These are phyloP conservation scores for Fusarium subtropicale DNA, from an alignment of 2,329 filamentous ascomycete genomes.

Conservation along the genomic window DNA sequence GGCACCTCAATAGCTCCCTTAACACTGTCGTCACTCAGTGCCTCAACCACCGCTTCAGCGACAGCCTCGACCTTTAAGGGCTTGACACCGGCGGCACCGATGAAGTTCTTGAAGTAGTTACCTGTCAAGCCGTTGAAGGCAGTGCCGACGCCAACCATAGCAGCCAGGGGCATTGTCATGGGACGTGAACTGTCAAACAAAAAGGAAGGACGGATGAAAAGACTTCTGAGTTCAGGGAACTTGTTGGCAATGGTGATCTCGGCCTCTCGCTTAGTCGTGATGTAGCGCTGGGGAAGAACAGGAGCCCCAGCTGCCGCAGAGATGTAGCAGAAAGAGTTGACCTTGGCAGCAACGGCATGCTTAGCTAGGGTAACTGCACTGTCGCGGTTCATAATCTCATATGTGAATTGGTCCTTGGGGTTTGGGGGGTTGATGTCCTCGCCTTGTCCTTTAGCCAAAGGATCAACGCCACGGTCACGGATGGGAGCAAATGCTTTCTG, in stretches of 20 bases:
- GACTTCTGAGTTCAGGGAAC: constrained; percentile 79
- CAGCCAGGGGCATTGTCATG: constrained; percentile 87
- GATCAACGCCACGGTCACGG: constrained; percentile 74
- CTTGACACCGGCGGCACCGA: constrained; percentile 87
- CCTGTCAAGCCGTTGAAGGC: constrained; percentile 82
- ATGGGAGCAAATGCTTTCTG: constrained; percentile 79
- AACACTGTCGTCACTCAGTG: constrained; percentile 77
- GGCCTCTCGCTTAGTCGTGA: constrained; percentile 91
- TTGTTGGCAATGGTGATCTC: constrained; percentile 78
- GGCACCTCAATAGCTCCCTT: constrained; percentile 81
- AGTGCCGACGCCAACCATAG: constrained; percentile 77
- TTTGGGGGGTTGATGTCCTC: constrained; percentile 74
- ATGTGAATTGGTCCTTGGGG: constrained; percentile 83
- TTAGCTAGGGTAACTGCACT: constrained; percentile 84
- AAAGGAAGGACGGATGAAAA: constrained; percentile 89
- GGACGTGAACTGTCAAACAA: constrained; percentile 87
- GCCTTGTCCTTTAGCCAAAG: constrained; percentile 70
- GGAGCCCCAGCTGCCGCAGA: constrained; percentile 89
- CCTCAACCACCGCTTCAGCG: constrained; percentile 90
- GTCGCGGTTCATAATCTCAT: constrained; percentile 98
- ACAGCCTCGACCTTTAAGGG: constrained; percentile 89
- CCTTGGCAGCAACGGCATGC: constrained; percentile 74
- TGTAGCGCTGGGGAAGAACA: constrained; percentile 85
- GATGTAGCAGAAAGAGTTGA: constrained; percentile 83
- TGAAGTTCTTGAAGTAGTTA: constrained; percentile 77